These are phyloP conservation scores for Curvularia spicifera DNA, from an alignment of 2,329 filamentous ascomycete species.

Conservation along the genomic window DNA sequence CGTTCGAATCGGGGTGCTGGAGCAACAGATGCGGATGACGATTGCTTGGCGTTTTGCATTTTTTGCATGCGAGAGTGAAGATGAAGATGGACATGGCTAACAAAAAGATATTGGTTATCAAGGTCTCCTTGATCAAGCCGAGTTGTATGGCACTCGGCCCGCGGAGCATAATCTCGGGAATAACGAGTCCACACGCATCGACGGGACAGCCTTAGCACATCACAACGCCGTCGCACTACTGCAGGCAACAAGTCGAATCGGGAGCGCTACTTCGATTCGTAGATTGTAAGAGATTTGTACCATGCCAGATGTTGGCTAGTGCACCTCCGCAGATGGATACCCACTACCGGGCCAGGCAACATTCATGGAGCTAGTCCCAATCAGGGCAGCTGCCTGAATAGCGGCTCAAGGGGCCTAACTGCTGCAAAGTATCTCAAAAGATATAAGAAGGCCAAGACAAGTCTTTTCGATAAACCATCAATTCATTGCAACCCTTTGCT, in stretches of 20 bases:
- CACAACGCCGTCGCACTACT: not conserved
- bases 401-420: not conserved
- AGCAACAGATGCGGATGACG: too few relatives aligned
- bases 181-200: not conserved
- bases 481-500: not conserved
- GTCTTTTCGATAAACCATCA: not conserved
- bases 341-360: not conserved
- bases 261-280: too few relatives aligned
- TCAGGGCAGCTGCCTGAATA: conserved; percentile 5
- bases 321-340: not conserved
- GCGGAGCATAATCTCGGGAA: not conserved
- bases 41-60: too few relatives aligned
- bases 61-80: too few relatives aligned
- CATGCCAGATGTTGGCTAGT: not conserved
- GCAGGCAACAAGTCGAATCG: not conserved
- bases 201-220: not conserved
- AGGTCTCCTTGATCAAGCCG: not conserved
- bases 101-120: too few relatives aligned
- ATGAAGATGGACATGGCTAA: too few relatives aligned
- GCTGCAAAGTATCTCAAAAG: not conserved
- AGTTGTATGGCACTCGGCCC: not conserved
- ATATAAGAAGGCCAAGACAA: conserved; percentile 1
- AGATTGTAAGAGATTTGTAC: not conserved
- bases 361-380: conserved; percentile 2
- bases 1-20: too few relatives aligned